Evolutionary conservation across 371 early-diverging fungal species (phyloP), one percentile per base, ranked within the genome.

Genomic region (Syncephalastrum monosporum): DNA sequence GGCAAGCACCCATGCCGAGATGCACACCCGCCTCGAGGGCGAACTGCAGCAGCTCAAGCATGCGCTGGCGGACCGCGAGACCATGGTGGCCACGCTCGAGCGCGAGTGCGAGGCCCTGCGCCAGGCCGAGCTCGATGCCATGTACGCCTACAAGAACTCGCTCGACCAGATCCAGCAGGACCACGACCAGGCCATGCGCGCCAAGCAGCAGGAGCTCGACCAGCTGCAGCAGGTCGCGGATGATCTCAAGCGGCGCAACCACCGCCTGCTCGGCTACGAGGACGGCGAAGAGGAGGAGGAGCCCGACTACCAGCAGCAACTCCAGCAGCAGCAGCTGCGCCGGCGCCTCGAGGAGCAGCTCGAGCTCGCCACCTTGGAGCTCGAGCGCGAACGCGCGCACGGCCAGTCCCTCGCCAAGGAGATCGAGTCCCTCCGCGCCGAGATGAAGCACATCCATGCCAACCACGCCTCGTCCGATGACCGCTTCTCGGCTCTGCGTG

Each of bases 301-400:
- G 29, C 29, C 38, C 13, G 50, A 56, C 16, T 47, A 50, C 7
- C 42, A 50, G 29, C 29, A 29, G 29, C 29, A 29, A 7, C 29
- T 29, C 29, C 29, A 59, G 29, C 61, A 62, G 61, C 52, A 54
- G 17, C 65, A 75, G 48, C 75, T 72, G 33, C 57, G 71, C n/a
- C 71, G 62, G 14, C 68, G 77, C 8, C 33, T 76, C 2, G 74
- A 76, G 43, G 69, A 76, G 29, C 77, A 76, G 25, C 53, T 76
- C 0, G 74, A 76, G 21, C 27, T 73, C 4, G 64, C 73, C 17
- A 72, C 65, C 47, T 50, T 50, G 1, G 77, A 70, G 46, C 47
- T 76, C 1, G 77, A 72, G 24, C 55, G 62, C 13, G 69, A 71
- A 21, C 53, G 72, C 16, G 23, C 42, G 2, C 55, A 59, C 0